These are phyloP conservation scores for Aspergillus wentii DNA, from an alignment of 495 filamentous ascomycete species.

Conservation along the genomic window DNA sequence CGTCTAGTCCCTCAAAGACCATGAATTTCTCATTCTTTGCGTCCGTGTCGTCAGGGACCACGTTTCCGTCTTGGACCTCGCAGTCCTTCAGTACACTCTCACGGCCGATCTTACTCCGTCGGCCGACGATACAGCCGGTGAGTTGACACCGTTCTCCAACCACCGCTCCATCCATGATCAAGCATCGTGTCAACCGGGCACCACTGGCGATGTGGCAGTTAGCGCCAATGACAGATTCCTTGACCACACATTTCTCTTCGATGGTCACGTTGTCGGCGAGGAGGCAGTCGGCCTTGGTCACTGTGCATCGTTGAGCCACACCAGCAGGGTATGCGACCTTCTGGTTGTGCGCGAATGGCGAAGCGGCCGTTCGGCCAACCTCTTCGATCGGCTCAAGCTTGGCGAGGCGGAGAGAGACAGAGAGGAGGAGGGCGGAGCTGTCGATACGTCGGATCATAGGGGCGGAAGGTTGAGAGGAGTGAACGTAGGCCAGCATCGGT, in stretches of 20 bases:
- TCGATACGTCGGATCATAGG: slow-evolving; percentile 83
- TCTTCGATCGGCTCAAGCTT: slow-evolving; percentile 68
- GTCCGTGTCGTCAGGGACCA: slow-evolving; percentile 77
- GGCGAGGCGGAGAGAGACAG: slow-evolving; percentile 79
- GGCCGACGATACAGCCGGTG: slow-evolving; percentile 78
- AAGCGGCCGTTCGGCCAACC: slow-evolving; percentile 48
- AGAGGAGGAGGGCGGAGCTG: slow-evolving; percentile 72
- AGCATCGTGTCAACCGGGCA: slow-evolving; percentile 72
- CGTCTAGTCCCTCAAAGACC: slow-evolving; percentile 71
- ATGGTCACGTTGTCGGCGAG: slow-evolving; percentile 83
- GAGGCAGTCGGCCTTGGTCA: slow-evolving; percentile 71
- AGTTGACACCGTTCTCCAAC: slow-evolving; percentile 73
- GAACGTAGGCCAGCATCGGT: slow-evolving; percentile 74
- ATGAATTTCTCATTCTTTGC: slow-evolving; percentile 84
- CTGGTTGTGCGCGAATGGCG: slow-evolving; percentile 65
- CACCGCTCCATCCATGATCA: slow-evolving; percentile 86
- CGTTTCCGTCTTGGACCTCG: slow-evolving; percentile 80
- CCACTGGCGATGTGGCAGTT: slow-evolving; percentile 78
- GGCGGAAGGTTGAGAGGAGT: slow-evolving; percentile 44
- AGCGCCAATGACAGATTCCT: slow-evolving; percentile 80
- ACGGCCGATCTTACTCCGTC: slow-evolving; percentile 67
- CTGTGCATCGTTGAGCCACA: slow-evolving; percentile 68
- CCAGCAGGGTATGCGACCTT: slow-evolving; percentile 79
- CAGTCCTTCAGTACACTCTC: slow-evolving; percentile 76
- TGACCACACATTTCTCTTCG: slow-evolving; percentile 77